phyloP scores from a whole-genome alignment of 1,139 yeast genomes.

The Magnusiomyces tetraspermus region DNA sequence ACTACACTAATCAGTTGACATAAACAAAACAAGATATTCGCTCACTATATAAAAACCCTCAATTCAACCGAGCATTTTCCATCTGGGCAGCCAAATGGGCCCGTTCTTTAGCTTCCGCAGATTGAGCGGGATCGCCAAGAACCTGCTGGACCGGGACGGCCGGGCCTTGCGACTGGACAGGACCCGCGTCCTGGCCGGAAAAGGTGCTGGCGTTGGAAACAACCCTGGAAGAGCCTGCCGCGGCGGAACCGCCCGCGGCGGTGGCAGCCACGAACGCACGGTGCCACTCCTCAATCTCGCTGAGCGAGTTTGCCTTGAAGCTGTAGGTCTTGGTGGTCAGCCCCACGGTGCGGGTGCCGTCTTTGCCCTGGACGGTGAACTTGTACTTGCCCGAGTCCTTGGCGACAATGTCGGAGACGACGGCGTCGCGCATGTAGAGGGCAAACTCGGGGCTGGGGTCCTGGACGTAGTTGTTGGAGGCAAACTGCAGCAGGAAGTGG shows the following conservation, averaged over 20 bases:
- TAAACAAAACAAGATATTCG: too few relatives aligned
- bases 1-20: too few relatives aligned
- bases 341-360: constrained; percentile 29
- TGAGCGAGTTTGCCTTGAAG: constrained; percentile 39
- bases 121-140: background rate
- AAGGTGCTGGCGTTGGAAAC: too few relatives aligned
- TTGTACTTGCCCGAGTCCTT: constrained; percentile 34
- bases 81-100: background rate
- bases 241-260: constrained; percentile 6
- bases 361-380: constrained; percentile 40
- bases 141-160: too few relatives aligned
- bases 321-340: constrained; percentile 32
- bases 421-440: constrained; percentile 40
- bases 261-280: constrained; percentile 25
- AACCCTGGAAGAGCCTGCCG: background rate
- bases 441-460: constrained; percentile 40
- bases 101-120: background rate
- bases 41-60: too few relatives aligned
- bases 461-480: constrained; percentile 34
- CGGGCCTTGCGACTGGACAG: too few relatives aligned
- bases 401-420: constrained; percentile 33
- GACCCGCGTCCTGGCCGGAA: too few relatives aligned
- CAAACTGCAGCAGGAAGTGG: constrained; percentile 39
- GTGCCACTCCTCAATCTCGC: constrained; percentile 41
- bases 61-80: background rate